Conservation (phyloP, 2,329 filamentous ascomycete species). For the Aureobasidium sp. region DNA sequence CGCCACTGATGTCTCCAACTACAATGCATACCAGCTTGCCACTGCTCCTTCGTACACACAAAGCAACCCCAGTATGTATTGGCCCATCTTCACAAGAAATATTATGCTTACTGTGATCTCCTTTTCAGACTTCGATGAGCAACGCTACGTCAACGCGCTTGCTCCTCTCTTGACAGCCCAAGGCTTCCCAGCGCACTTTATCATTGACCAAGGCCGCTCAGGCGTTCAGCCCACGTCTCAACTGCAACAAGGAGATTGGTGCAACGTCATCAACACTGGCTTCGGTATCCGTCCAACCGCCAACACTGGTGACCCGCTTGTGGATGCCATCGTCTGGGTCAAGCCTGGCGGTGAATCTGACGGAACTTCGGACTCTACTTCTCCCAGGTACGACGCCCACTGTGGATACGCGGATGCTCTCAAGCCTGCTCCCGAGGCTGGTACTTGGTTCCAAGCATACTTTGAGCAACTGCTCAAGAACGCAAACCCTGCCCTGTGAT, state of each 20-base stretch:
- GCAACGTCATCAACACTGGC: constrained; percentile 55
- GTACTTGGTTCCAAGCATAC: constrained; percentile 55
- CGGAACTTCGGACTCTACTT: constrained; percentile 13
- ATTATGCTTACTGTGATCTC: background rate
- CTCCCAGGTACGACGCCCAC: constrained; percentile 35
- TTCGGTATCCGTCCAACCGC: constrained; percentile 58
- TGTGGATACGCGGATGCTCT: constrained; percentile 37
- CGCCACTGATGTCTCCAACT: constrained; percentile 53
- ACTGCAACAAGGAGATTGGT: constrained; percentile 58
- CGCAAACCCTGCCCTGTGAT: constrained; percentile 25
- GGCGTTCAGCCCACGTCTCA: constrained; percentile 54
- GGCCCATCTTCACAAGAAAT: background rate
- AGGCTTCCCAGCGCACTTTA: constrained; percentile 50
- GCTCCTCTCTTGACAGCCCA: constrained; percentile 40
- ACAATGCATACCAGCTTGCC: constrained; percentile 47
- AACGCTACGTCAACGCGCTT: constrained; percentile 45
- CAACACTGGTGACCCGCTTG: constrained; percentile 51
- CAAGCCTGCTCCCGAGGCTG: constrained; percentile 55
- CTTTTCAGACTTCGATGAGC: constrained; percentile 42
- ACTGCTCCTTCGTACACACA: constrained; percentile 40
- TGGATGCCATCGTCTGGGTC: constrained; percentile 64
- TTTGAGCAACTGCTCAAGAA: constrained; percentile 31
- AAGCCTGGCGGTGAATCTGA: constrained; percentile 57
- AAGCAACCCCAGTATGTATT: constrained; percentile 31
- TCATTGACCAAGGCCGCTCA: constrained; percentile 48